Percentiles rank a stretch among this genome's conserved stretches.
phyloP scores from a whole-genome alignment of 2,329 filamentous ascomycete species.

The Plenodomus biglobosus region DNA sequence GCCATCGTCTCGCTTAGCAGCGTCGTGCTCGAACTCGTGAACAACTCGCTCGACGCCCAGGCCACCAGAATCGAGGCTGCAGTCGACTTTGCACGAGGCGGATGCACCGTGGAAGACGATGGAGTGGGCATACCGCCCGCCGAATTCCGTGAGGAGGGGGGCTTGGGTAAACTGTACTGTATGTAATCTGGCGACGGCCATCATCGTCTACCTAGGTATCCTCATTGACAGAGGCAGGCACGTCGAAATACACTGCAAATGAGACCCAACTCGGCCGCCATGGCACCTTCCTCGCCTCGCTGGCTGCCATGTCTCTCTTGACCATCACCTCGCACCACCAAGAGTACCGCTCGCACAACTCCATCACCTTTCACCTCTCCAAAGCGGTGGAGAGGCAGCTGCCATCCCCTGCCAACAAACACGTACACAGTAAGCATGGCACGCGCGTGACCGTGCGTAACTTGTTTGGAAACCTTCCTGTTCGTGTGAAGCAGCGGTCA shows the following conservation, averaged over 20 bases:
- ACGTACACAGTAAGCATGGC: conserved; percentile 62
- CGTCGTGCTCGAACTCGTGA: conserved; percentile 70
- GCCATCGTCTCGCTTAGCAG: conserved; percentile 72
- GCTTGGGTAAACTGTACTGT: conserved; percentile 74
- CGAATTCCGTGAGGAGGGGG: conserved; percentile 72
- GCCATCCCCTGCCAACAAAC: conserved; percentile 62
- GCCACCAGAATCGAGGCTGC: conserved; percentile 69
- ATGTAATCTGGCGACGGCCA: conserved; percentile 12
- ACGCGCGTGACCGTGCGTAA: conserved; percentile 76
- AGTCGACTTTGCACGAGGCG: conserved; percentile 74
- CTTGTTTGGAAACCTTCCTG: conserved; percentile 87
- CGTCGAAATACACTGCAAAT: conserved; percentile 65
- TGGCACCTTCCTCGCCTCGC: conserved; percentile 75
- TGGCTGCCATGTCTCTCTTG: conserved; percentile 75
- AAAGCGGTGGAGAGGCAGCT: conserved; percentile 64
- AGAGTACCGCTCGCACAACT: conserved; percentile 62
- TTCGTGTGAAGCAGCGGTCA: conserved; percentile 79
- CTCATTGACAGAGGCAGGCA: conserved; percentile 57
- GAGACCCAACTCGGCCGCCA: conserved; percentile 62
- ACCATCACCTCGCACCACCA: conserved; percentile 72
- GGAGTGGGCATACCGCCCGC: conserved; percentile 71
- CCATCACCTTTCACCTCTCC: conserved; percentile 70
- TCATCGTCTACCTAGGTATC: neutral
- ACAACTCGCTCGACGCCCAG: conserved; percentile 81
- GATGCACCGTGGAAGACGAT: conserved; percentile 81